Evolutionary conservation across 768 basidiomycete genomes (phyloP).

Genomic region (Lactarius tabidus): DNA sequence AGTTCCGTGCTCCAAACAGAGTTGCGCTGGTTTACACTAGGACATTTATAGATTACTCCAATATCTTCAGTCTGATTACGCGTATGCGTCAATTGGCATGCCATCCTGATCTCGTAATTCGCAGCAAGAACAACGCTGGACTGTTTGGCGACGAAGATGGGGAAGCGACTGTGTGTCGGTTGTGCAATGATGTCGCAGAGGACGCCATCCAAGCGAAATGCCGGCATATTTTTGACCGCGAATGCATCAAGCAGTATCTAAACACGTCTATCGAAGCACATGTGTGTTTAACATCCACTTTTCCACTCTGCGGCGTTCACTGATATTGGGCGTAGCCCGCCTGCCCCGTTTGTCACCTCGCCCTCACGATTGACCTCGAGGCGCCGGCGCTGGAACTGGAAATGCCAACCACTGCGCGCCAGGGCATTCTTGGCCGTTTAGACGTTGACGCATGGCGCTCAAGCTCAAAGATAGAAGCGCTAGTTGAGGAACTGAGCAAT

Average conservation of each 20-base stretch:
- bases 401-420: slow-evolving; percentile 52
- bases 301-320: not conserved
- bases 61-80: slow-evolving; percentile 88
- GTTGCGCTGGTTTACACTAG: not conserved
- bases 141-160: slow-evolving; percentile 56
- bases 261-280: slow-evolving; percentile 68
- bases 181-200: slow-evolving; percentile 97
- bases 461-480: slow-evolving; percentile 95
- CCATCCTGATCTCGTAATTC: slow-evolving; percentile 89
- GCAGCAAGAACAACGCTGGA: slow-evolving; percentile 73
- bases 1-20: slow-evolving; percentile 32
- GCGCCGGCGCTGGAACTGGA: slow-evolving; percentile 86
- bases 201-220: slow-evolving; percentile 95
- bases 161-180: slow-evolving; percentile 83
- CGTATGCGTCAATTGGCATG: slow-evolving; percentile 96
- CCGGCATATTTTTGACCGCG: slow-evolving; percentile 91
- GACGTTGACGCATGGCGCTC: slow-evolving; percentile 89
- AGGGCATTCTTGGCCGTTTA: slow-evolving; percentile 91
- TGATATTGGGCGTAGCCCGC: slow-evolving; percentile 52
- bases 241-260: slow-evolving; percentile 93
- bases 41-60: slow-evolving; percentile 65
- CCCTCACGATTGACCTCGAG: slow-evolving; percentile 93
- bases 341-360: slow-evolving; percentile 92
- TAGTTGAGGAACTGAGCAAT: slow-evolving; percentile 89
- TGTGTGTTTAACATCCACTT: slow-evolving; percentile 28